Percentiles rank a stretch among this genome's conserved stretches.
These are phyloP conservation scores for Aspergillus mulundensis DNA, from an alignment of 495 filamentous ascomycete genomes.

Conservation along the genomic window DNA sequence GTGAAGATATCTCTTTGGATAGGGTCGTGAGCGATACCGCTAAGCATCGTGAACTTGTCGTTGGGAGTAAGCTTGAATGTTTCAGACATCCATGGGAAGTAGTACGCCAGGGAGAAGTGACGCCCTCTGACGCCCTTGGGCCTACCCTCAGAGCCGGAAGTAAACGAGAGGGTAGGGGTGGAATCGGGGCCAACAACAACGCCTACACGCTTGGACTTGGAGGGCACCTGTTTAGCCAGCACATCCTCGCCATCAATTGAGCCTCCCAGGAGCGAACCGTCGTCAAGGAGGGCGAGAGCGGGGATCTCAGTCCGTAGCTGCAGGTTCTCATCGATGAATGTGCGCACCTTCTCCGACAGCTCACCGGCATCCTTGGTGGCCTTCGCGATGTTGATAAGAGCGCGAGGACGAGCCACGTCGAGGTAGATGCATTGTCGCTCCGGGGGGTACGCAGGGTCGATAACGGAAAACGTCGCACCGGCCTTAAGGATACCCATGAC, in stretches of 20 bases:
- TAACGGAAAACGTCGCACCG: slow-evolving; percentile 54
- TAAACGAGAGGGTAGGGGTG: slow-evolving; percentile 78
- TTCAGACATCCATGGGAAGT: slow-evolving; percentile 90
- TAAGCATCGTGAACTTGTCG: slow-evolving; percentile 80
- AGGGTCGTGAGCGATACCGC: slow-evolving; percentile 82
- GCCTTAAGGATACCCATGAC: slow-evolving; percentile 56
- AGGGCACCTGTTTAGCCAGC: slow-evolving; percentile 48
- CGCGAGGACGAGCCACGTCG: slow-evolving; percentile 78
- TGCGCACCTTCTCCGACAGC: slow-evolving; percentile 63
- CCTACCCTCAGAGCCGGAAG: slow-evolving; percentile 76
- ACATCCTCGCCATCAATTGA: slow-evolving; percentile 60
- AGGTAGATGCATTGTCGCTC: slow-evolving; percentile 87
- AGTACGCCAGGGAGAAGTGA: slow-evolving; percentile 83
- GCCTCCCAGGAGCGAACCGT: slow-evolving; percentile 73
- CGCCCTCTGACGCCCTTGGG: slow-evolving; percentile 87
- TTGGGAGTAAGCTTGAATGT: slow-evolving; percentile 69
- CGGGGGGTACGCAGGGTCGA: slow-evolving; percentile 86
- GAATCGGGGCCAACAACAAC: slow-evolving; percentile 89
- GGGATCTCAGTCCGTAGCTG: slow-evolving; percentile 73
- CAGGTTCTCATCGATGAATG: slow-evolving; percentile 71
- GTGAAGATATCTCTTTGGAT: slow-evolving; percentile 94
- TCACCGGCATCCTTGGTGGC: slow-evolving; percentile 72
- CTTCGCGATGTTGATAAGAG: slow-evolving; percentile 74
- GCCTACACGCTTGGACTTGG: slow-evolving; percentile 57
- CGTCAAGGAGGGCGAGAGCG: slow-evolving; percentile 65